Evolutionary conservation across 2,329 filamentous ascomycete species (phyloP), one percentile per base, ranked within the genome.

Genomic region (Trichoderma guizhouense): DNA sequence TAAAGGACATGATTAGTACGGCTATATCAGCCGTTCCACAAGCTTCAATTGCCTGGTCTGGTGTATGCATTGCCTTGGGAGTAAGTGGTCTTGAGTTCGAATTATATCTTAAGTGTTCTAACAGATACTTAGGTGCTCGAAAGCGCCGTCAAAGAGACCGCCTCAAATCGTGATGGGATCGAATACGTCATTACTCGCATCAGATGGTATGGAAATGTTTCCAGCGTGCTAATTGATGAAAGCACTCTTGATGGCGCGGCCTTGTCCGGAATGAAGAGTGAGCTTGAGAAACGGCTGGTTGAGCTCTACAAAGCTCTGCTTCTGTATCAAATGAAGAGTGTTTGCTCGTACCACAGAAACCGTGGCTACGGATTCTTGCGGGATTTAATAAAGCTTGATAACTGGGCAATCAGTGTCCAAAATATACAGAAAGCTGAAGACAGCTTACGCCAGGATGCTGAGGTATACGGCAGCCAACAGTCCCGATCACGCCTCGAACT

Each of bases 291-390:
- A 8, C 67, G 62, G 7, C 75, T 84, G 26, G 66, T 79, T 32
- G 53, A 78, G 32, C 79, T 84, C 28, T 84, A 84, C 73, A 76
- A 79, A 69, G 77, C 75, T 67, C 77, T 85, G 32, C 78, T 84
- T n/a, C 43, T 74, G 3, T 84, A 82, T 73, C 78, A 81, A 74
- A 83, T 84, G 69, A 82, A 81, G 74, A 84, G 81, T 69, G 75
- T 82, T 57, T 81, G 76, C 67, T 78, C 75, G 7, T 83, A 80
- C 74, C 78, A 81, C 72, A 76, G 77, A 12, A 76, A 79, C 32
- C 77, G 74, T 53, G 63, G 73, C 7, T 15, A 75, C 7, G 75
- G 74, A 11, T 77, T 82, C 51, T 62, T 81, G 18, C 73, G 78
- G 30, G 76, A 78, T 58, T 64, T 81, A 7, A n/a, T 79, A 5